Evolutionary conservation across 306 rosid genomes (phyloP).

Genomic region (Mimosa bimucronata): DNA sequence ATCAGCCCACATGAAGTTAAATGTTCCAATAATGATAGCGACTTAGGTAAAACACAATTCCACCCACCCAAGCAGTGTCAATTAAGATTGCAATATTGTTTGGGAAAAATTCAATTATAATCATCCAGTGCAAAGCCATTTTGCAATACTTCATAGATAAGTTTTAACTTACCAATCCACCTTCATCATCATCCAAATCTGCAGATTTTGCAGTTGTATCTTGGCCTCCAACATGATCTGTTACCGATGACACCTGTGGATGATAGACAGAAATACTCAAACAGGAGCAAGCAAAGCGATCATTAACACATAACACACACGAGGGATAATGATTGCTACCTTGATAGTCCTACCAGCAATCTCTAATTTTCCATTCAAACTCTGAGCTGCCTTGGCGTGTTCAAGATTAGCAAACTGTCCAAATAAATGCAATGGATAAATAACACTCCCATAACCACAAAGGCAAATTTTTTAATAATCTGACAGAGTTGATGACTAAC

Average conservation of each 20-base stretch:
- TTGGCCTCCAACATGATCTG: slow-evolving; percentile 95
- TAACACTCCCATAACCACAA: slow-evolving; percentile 6
- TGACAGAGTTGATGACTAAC: slow-evolving; percentile 52
- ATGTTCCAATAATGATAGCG: background rate
- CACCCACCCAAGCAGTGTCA: background rate
- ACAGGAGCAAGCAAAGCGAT: background rate
- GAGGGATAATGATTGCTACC: slow-evolving; percentile 47
- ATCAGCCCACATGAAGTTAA: slow-evolving; percentile 4
- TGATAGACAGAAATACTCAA: slow-evolving; percentile 22
- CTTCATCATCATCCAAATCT: slow-evolving; percentile 96
- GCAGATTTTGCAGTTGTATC: slow-evolving; percentile 87
- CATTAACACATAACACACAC: background rate
- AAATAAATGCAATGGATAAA: slow-evolving; percentile 19
- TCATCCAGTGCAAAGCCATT: slow-evolving; percentile 1
- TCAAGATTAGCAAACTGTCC: slow-evolving; percentile 90
- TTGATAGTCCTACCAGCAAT: slow-evolving; percentile 94
- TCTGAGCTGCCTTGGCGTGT: slow-evolving; percentile 95
- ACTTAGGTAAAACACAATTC: slow-evolving; percentile 16
- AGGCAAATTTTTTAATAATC: slow-evolving; percentile 1
- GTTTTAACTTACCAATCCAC: slow-evolving; percentile 80
- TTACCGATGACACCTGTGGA: slow-evolving; percentile 91
- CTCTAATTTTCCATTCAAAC: slow-evolving; percentile 94
- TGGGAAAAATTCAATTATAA: slow-evolving; percentile 1
- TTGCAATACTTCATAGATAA: background rate
- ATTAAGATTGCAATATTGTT: background rate